Percentiles rank a stretch among this genome's conserved stretches.
phyloP scores from a whole-genome alignment of 331 rosid species.

The Rosa hybrid region DNA sequence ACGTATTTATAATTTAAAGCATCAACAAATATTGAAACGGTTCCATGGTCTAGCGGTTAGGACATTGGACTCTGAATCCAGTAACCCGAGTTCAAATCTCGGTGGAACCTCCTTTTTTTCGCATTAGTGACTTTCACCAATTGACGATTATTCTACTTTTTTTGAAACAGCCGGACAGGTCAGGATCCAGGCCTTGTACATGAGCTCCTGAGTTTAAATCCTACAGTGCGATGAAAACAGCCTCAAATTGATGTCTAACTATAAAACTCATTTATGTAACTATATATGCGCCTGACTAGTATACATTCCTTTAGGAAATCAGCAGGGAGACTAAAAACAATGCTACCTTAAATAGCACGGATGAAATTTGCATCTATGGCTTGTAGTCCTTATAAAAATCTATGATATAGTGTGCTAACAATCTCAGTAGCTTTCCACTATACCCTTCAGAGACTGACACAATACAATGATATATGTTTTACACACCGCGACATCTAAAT shows the following conservation, averaged over 20 bases:
- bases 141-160: no score
- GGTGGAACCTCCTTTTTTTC: conserved; percentile 55
- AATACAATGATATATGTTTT: background rate
- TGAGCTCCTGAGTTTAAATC: background rate
- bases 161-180: no score
- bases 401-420: background rate
- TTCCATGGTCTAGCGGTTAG: conserved; percentile 93
- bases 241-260: background rate
- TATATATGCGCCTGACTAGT: background rate
- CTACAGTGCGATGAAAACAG: background rate
- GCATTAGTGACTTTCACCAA: no score
- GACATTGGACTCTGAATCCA: conserved; percentile 93
- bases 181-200: background rate
- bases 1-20: no score
- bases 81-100: conserved; percentile 90
- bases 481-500: background rate
- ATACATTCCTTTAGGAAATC: background rate
- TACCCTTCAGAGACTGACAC: background rate
- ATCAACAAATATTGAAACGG: background rate
- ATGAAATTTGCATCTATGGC: background rate
- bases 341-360: background rate
- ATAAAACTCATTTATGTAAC: background rate
- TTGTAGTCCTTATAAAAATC: background rate
- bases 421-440: background rate
- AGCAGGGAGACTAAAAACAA: background rate